Base-by-base conservation (phyloP, 768 basidiomycete genomes). In the Leccinum ochraceum region DNA sequence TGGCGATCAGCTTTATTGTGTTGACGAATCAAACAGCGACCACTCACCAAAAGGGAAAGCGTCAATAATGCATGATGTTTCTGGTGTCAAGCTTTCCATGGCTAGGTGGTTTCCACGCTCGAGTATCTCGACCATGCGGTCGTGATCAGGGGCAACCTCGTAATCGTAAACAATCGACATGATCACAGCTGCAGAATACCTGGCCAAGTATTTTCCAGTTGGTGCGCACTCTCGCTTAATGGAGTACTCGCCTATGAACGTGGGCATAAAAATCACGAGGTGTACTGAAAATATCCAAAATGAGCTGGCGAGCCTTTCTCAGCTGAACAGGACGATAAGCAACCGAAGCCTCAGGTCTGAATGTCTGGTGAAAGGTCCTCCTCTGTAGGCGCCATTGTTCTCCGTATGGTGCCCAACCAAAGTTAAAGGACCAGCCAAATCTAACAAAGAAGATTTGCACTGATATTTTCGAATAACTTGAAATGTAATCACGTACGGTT, bases 131-230 rank as follows among this genome's bases (percentile, higher is more conserved):
- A 81, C 73, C 59, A 78, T 75, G 30, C 69, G 67, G 53, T 80
- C 80, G 1, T 74, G 73, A 36, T 69, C 61, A 4, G 75, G 67
- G 11, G 73, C 71, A 11, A 79, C 70, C 5, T 75, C 64, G 16
- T 75, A 70, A 22, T 79, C 81, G 34, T 82, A 82, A 16, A 76
- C 71, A 16, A 81, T 69, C 16, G 75, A 72, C 58, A 81, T 67
- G 44, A 80, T 70, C 1, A 79, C 71, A 2, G 76, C 70, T 17
- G 77, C 72, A 10, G 76, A 68, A 49, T 70, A 66, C 56, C 78
- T 78, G 37, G 4, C 46, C 10, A 9, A 6, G 28, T 32, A 26
- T 14, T 44, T 22, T 4, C 4, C 4, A 1, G 24, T 66, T 34
- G 5, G 49, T 37, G 28, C 9, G 5, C 8, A 22, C 0, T 17